Conservation (phyloP, 2,329 filamentous ascomycete genomes). For the Calonectria pteridis region DNA sequence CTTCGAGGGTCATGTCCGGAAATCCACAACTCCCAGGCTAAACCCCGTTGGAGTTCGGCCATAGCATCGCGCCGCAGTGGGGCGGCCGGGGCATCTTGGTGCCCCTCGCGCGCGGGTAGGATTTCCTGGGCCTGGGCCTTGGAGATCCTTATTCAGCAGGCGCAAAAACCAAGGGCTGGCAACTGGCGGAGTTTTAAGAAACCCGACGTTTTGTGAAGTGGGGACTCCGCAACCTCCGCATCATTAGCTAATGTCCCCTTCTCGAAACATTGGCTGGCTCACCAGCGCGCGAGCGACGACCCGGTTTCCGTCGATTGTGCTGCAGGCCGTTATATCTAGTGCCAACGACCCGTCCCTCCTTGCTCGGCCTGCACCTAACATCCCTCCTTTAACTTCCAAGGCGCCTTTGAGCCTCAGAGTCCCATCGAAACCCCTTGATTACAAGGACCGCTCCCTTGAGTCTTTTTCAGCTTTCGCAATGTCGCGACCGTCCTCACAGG, state of each 20-base stretch:
- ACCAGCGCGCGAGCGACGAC: neutral
- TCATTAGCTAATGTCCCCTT: neutral
- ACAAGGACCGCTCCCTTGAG: neutral
- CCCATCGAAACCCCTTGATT: neutral
- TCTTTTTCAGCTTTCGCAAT: slow-evolving; percentile 22
- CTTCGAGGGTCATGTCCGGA: neutral
- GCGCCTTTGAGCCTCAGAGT: neutral
- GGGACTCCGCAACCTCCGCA: slow-evolving; percentile 21
- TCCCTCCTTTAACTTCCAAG: neutral
- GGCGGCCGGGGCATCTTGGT: neutral
- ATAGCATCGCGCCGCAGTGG: slow-evolving; percentile 20
- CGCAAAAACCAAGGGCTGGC: neutral
- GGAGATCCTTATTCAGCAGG: slow-evolving; percentile 17
- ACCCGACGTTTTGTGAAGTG: neutral
- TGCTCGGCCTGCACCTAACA: neutral
- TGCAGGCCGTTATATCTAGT: neutral
- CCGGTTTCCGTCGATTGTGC: slow-evolving; percentile 1
- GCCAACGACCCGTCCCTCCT: neutral
- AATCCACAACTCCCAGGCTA: neutral
- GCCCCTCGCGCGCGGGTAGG: slow-evolving; percentile 3
- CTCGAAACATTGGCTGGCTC: neutral
- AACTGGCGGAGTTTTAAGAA: slow-evolving; percentile 17
- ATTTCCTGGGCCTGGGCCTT: neutral
- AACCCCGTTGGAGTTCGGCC: slow-evolving; percentile 19
- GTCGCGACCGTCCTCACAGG: slow-evolving; percentile 28